Evolutionary conservation across 1,139 yeast species (phyloP).

Genomic region (Scheffersomyces titani): DNA sequence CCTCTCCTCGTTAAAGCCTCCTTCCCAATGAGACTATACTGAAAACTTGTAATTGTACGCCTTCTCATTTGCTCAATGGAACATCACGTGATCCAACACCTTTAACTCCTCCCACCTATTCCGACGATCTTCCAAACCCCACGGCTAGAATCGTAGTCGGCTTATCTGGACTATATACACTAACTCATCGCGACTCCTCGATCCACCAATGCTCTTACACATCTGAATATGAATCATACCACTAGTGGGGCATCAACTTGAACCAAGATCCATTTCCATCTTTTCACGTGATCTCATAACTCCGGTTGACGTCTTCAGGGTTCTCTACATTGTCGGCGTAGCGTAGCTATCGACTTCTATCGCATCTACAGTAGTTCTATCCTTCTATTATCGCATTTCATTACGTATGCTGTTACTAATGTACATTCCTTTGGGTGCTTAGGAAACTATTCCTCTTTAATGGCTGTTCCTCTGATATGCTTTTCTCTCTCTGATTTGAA

Average conservation of each 20-base stretch:
- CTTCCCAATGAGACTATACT: not conserved
- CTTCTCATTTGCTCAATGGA: not conserved
- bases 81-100: not conserved
- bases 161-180: too few relatives aligned
- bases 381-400: not conserved
- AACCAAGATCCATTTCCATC: too few relatives aligned
- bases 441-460: slow-evolving; percentile 38
- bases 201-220: too few relatives aligned
- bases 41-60: not conserved
- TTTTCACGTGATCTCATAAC: not conserved
- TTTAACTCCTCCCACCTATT: not conserved
- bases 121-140: too few relatives aligned
- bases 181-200: too few relatives aligned
- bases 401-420: not conserved
- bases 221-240: too few relatives aligned
- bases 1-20: not conserved
- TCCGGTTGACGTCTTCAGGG: not conserved
- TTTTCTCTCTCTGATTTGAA: slow-evolving; percentile 73
- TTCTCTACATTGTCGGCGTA: not conserved
- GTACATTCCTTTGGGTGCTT: not conserved
- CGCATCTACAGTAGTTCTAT: not conserved
- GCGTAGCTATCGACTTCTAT: not conserved
- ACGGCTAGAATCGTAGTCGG: too few relatives aligned
- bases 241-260: too few relatives aligned
- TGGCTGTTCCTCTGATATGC: slow-evolving; percentile 82